phyloP scores from a whole-genome alignment of 495 filamentous ascomycete genomes.

The Astrocystis sublimbata region DNA sequence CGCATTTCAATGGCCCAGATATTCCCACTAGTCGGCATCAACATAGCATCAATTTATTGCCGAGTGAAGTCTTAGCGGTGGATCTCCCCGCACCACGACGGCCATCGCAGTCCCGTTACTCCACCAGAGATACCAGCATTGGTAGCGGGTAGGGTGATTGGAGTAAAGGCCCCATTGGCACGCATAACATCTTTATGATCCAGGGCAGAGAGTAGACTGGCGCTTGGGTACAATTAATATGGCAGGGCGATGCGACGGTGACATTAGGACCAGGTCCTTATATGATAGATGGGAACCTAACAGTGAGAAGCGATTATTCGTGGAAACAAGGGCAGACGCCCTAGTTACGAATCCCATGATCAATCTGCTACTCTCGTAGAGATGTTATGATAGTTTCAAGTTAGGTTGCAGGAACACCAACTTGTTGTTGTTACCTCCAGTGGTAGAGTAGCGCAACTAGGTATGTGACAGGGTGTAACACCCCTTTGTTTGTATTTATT shows the following conservation, averaged over 20 bases:
- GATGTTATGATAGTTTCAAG: no score
- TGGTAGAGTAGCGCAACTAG: no score
- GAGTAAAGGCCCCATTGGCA: neutral
- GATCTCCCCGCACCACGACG: slow-evolving; percentile 9
- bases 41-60: neutral
- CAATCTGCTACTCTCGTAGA: no score
- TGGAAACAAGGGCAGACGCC: neutral
- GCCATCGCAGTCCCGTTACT: slow-evolving; percentile 6
- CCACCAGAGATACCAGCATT: neutral
- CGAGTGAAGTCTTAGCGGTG: no score
- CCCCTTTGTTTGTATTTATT: no score
- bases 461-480: no score
- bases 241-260: neutral
- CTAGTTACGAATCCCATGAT: no score
- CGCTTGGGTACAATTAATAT: neutral
- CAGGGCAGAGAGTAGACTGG: neutral
- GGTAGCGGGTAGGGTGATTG: neutral
- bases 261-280: neutral
- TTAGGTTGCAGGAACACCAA: no score
- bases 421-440: no score
- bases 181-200: slow-evolving; percentile 7
- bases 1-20: neutral
- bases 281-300: neutral
- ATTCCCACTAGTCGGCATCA: slow-evolving; percentile 11
- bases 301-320: slow-evolving; percentile 3